Conservation (phyloP, 257 asterid genomes). For the Coffea eugenioides region DNA sequence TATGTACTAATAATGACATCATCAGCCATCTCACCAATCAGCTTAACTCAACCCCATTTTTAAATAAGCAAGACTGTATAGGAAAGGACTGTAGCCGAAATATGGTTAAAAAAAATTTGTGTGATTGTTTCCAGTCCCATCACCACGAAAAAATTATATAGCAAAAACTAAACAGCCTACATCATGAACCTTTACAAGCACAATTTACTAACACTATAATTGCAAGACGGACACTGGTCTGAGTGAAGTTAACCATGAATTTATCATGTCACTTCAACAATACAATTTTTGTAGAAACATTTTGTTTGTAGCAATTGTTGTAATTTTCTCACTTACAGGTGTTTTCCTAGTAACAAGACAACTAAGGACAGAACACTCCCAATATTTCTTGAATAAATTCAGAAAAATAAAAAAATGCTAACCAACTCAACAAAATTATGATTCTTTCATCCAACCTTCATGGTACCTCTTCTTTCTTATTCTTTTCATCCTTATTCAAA, state of each 20-base stretch:
- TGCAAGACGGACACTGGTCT: not conserved
- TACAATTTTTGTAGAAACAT: too few relatives aligned
- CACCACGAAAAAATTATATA: not conserved
- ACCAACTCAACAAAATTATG: too few relatives aligned
- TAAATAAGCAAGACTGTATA: not conserved
- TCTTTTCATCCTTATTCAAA: not conserved
- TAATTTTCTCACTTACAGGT: not conserved
- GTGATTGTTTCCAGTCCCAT: not conserved
- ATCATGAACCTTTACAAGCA: not conserved
- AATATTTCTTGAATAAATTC: too few relatives aligned
- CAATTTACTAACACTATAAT: not conserved
- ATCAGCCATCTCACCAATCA: not conserved
- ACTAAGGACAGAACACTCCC: not conserved
- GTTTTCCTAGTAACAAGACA: not conserved
- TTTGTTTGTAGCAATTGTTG: too few relatives aligned
- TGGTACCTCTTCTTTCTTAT: not conserved
- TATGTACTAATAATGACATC: not conserved
- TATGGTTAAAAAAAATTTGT: not conserved
- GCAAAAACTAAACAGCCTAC: not conserved
- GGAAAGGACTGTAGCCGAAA: not conserved
- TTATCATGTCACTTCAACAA: not conserved
- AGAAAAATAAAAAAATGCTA: too few relatives aligned
- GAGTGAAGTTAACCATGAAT: not conserved
- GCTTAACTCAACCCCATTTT: not conserved
- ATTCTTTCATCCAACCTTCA: too few relatives aligned